Evolutionary conservation across 345 rosid species (phyloP).

Genomic region (Geranium rotundifolium): DNA sequence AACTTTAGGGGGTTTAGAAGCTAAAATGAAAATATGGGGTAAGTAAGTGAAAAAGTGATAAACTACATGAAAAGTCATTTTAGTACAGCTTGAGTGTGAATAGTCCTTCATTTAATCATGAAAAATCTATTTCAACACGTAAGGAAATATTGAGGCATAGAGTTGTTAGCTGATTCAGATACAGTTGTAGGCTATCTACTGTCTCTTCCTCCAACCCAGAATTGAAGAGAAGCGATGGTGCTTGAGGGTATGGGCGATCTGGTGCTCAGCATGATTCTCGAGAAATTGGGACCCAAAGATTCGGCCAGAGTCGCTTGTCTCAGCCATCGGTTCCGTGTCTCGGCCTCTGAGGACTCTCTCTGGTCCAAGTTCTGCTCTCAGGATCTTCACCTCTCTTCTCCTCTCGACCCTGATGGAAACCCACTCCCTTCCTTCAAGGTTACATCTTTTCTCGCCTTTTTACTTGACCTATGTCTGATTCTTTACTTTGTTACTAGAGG

Average conservation of each 20-base stretch:
- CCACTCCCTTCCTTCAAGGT: slow-evolving; percentile 68
- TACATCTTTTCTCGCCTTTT: background rate
- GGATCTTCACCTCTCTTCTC: slow-evolving; percentile 55
- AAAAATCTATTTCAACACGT: too few species aligned
- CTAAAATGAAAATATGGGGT: too few species aligned
- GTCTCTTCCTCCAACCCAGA: too few species aligned
- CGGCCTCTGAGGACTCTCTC: slow-evolving; percentile 57
- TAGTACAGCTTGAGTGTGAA: too few species aligned
- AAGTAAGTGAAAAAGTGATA: too few species aligned
- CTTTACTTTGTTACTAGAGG: background rate
- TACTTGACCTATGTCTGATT: background rate
- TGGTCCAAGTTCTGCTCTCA: slow-evolving; percentile 54
- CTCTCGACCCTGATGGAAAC: slow-evolving; percentile 53
- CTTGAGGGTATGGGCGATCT: slow-evolving; percentile 59
- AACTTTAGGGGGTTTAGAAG: too few species aligned
- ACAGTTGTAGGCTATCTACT: too few species aligned
- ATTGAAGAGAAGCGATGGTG: slow-evolving; percentile 22
- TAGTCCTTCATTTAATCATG: too few species aligned
- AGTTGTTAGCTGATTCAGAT: too few species aligned
- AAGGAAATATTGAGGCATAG: too few species aligned
- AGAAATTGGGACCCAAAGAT: slow-evolving; percentile 39
- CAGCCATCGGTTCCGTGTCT: slow-evolving; percentile 31
- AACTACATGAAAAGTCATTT: too few species aligned
- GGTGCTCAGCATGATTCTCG: slow-evolving; percentile 38
- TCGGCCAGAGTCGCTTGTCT: slow-evolving; percentile 45